Conservation (phyloP, 23 red algal genomes). For the Chondrus crispus region DNA sequence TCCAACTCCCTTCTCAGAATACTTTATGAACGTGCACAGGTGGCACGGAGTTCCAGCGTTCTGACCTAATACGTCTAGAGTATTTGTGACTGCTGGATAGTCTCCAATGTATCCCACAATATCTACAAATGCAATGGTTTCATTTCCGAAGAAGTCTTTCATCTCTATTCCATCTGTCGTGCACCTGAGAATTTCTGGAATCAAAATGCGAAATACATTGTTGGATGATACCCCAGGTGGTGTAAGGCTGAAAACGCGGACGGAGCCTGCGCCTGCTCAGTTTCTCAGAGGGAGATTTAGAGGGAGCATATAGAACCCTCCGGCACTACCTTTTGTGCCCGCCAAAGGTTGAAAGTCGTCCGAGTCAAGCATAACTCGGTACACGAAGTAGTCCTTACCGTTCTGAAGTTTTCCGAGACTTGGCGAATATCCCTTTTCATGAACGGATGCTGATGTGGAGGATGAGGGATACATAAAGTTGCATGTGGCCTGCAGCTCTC, state of each 20-base stretch:
- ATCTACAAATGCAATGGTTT: not conserved
- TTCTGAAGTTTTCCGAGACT: no score
- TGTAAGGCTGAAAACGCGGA: not conserved
- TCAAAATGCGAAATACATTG: not conserved
- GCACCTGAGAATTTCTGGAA: not conserved
- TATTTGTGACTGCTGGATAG: not conserved
- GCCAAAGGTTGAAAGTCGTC: not conserved
- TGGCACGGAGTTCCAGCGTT: not conserved
- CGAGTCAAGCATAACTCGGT: not conserved
- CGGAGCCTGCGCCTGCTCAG: no score
- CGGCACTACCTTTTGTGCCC: not conserved
- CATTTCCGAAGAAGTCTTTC: not conserved
- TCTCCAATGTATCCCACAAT: not conserved
- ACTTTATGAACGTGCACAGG: not conserved
- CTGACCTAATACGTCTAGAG: not conserved
- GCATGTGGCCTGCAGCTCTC: no score
- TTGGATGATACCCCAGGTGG: not conserved
- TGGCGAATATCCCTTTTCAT: no score
- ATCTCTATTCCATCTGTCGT: not conserved
- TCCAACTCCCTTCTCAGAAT: no score
- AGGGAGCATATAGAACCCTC: not conserved
- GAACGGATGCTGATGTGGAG: no score
- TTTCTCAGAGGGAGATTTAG: no score
- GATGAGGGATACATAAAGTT: no score
- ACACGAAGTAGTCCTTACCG: not conserved